Base-by-base conservation (phyloP, 1,284 basidiomycete genomes). In the Trametes pubescens region DNA sequence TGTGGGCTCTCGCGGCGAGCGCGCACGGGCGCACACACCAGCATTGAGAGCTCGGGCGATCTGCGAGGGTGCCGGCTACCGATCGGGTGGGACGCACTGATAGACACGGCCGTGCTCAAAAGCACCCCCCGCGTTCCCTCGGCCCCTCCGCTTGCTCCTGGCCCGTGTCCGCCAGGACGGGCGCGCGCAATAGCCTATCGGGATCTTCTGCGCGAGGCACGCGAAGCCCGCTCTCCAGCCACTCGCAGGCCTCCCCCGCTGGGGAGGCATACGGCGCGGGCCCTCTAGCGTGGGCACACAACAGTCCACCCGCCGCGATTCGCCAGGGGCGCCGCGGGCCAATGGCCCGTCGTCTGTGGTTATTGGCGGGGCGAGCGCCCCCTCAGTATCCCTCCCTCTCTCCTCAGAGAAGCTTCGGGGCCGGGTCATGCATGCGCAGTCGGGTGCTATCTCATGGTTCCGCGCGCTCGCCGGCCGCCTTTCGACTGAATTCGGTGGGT, bases 21-120 rank as follows among this genome's bases (percentile, higher is more conserved):
- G 53, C 22, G 29, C 11, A 24, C 35, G 51, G 4, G 24, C 18
- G 35, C 10, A 46, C 24, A 43, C 53, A 44, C 53, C 16, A 13
- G n/a, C 16, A 24, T 35, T n/a, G 35, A 11, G 11, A 5, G 51
- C 40, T 14, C 37, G 59, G 60, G 54, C 63, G 63, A 67, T 59
- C 63, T 44, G 16, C 63, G 60, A 40, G 44, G 38, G 38, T 32
- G 49, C 60, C 62, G 55, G 51, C 35, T 65, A 62, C 68, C 68
- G 65, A 69, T 69, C 65, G 68, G 32, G 65, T 62, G 68, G 68
- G 61, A 49, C 61, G 60, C 56, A 55, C 48, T 69, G 67, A 69
- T 69, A 69, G 67, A 69, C 67, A 69, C 67, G 67, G 67, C 47
- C 65, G 67, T 64, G 67, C 63, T 66, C 67, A 66, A 66, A 69